These are phyloP conservation scores for Trichaptum fuscoviolaceum DNA, from an alignment of 768 basidiomycete species.

Conservation along the genomic window DNA sequence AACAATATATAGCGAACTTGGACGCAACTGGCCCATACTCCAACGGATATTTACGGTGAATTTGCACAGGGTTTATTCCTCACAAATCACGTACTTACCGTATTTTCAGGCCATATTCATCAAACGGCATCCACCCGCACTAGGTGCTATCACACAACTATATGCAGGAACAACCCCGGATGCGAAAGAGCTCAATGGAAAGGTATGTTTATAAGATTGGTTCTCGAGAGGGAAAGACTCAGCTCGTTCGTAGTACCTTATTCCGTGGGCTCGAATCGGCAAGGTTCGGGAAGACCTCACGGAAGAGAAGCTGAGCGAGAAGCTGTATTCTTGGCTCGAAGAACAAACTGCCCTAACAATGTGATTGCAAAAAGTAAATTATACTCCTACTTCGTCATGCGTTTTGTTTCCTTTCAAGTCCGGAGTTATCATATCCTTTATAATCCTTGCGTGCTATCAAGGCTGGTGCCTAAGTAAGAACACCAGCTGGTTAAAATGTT, in stretches of 20 bases:
- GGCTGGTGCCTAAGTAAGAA: too few species aligned
- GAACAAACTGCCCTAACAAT: constrained; percentile 21
- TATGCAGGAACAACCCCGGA: constrained; percentile 25
- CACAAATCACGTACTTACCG: background rate
- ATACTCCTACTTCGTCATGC: background rate
- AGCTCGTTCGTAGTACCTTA: constrained; percentile 22
- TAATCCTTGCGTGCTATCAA: too few species aligned
- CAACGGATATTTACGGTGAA: constrained; percentile 10
- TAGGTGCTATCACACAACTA: constrained; percentile 26
- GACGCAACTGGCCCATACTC: constrained; percentile 9
- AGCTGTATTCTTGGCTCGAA: constrained; percentile 33
- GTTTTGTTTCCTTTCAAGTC: too few species aligned
- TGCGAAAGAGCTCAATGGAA: constrained; percentile 22
- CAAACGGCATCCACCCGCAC: constrained; percentile 18
- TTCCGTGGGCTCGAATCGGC: constrained; percentile 30
- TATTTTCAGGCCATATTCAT: constrained; percentile 10
- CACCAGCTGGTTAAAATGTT: too few species aligned
- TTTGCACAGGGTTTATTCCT: background rate
- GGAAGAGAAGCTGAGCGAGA: constrained; percentile 20
- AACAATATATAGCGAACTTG: constrained; percentile 23
- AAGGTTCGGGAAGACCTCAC: constrained; percentile 15
- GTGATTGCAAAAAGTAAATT: background rate
- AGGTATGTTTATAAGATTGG: constrained; percentile 24
- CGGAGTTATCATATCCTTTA: too few species aligned
- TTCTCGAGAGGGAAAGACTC: background rate